A percentile compares a stretch with the other conserved stretches of the same genome.
These are phyloP conservation scores for Danielia oregonensis DNA, from an alignment of 805 yeast species.

Conservation along the genomic window DNA sequence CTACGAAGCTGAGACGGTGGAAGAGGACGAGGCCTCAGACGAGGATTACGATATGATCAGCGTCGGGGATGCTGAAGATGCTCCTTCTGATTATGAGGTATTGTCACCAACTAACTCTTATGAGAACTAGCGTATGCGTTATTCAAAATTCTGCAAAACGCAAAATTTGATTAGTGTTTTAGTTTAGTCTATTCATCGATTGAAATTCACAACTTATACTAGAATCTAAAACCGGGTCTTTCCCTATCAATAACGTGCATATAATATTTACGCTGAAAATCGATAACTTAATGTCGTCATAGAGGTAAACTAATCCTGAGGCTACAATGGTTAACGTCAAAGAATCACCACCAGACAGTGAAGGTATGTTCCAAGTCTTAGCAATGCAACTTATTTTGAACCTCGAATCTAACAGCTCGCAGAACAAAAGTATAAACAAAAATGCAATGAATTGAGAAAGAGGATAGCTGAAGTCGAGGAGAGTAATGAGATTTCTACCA, in stretches of 20 bases:
- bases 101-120: slow-evolving; percentile 23
- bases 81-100: slow-evolving; percentile 34
- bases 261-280: background rate
- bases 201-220: too few relatives aligned
- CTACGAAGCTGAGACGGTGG: slow-evolving; percentile 1
- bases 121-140: slow-evolving; percentile 1
- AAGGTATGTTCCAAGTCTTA: slow-evolving; percentile 29
- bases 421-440: slow-evolving; percentile 49
- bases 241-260: background rate
- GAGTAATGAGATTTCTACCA: slow-evolving; percentile 69
- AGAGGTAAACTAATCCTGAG: background rate
- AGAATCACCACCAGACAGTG: slow-evolving; percentile 33
- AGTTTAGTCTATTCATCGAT: too few relatives aligned
- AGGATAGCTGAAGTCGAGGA: slow-evolving; percentile 71
- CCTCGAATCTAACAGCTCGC: background rate
- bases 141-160: too few relatives aligned
- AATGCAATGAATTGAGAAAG: slow-evolving; percentile 68
- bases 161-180: too few relatives aligned
- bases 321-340: slow-evolving; percentile 13
- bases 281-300: background rate
- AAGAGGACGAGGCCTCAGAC: slow-evolving; percentile 12
- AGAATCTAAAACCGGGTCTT: too few relatives aligned
- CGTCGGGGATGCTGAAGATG: slow-evolving; percentile 22
- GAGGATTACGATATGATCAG: slow-evolving; percentile 33
- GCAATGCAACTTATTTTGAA: background rate